phyloP scores from a whole-genome alignment of 2,329 filamentous ascomycete genomes.

The Beauveria australis region DNA sequence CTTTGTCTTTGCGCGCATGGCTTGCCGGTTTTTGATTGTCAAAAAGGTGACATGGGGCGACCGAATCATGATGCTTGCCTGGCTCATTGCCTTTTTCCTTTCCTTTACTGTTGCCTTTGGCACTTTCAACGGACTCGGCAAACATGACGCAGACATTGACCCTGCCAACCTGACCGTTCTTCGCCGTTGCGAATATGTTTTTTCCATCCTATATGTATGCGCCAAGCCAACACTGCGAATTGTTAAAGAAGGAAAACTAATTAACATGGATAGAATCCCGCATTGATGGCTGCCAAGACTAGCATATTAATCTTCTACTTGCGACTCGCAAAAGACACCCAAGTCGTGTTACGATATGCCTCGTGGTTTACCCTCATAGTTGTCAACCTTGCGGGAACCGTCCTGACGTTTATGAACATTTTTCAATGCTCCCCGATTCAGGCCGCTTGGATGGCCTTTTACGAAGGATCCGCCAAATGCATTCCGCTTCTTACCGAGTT shows the following conservation, averaged over 20 bases:
- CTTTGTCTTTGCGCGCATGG: conserved; percentile 67
- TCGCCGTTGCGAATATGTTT: conserved; percentile 53
- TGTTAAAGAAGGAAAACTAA: neutral
- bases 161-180: conserved; percentile 40
- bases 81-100: conserved; percentile 62
- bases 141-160: conserved; percentile 54
- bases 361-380: conserved; percentile 72
- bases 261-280: conserved; percentile 59
- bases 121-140: conserved; percentile 57
- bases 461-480: conserved; percentile 31
- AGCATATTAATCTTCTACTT: conserved; percentile 91
- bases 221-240: no score
- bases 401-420: conserved; percentile 77
- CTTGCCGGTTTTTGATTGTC: conserved; percentile 67
- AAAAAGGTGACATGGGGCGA: conserved; percentile 68
- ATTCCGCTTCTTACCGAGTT: conserved; percentile 55
- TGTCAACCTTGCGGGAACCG: conserved; percentile 69
- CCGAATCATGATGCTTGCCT: conserved; percentile 71
- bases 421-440: conserved; percentile 73
- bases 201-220: conserved; percentile 54
- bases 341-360: conserved; percentile 68
- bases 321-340: conserved; percentile 67
- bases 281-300: conserved; percentile 83
- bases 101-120: conserved; percentile 60
- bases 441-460: conserved; percentile 53